Conservation (phyloP, 2,329 filamentous ascomycete genomes). For the Claviceps quebecensis region DNA sequence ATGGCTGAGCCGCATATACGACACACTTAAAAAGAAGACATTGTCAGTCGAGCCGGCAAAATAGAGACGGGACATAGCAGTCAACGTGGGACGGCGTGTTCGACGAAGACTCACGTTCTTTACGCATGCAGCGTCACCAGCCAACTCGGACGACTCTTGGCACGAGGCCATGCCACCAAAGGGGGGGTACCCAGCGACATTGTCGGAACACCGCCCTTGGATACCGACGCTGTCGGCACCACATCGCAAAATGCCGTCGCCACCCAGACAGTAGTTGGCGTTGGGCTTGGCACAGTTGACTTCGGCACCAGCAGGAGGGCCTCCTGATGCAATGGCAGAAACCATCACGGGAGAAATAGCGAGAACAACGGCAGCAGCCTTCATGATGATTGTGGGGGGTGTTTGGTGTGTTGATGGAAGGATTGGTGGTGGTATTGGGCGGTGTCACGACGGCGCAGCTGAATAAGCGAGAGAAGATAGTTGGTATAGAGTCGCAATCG, state of each 20-base stretch:
- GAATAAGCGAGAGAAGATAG: background rate
- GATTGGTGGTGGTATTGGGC: background rate
- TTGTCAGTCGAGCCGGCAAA: background rate
- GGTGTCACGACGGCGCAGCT: background rate
- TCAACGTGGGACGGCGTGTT: background rate
- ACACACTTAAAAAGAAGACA: constrained; percentile 20
- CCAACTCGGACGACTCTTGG: constrained; percentile 23
- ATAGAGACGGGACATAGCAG: too few relatives aligned
- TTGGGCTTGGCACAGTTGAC: constrained; percentile 27
- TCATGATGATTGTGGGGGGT: constrained; percentile 17
- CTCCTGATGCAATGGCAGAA: constrained; percentile 26
- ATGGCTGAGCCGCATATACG: constrained; percentile 26
- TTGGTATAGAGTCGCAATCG: background rate
- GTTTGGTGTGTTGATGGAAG: background rate
- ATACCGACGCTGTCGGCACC: constrained; percentile 22
- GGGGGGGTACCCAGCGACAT: constrained; percentile 29
- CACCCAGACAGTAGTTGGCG: constrained; percentile 28
- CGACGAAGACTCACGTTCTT: constrained; percentile 25
- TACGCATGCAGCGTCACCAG: constrained; percentile 32
- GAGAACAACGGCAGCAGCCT: constrained; percentile 17
- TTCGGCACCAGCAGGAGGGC: constrained; percentile 14
- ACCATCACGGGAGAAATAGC: constrained; percentile 22
- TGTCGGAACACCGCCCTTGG: constrained; percentile 29
- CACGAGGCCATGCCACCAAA: constrained; percentile 23
- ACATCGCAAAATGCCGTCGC: constrained; percentile 35